phyloP scores from a whole-genome alignment of 2,329 filamentous ascomycete species.

The Nothophaeocryptopus gaeumannii region DNA sequence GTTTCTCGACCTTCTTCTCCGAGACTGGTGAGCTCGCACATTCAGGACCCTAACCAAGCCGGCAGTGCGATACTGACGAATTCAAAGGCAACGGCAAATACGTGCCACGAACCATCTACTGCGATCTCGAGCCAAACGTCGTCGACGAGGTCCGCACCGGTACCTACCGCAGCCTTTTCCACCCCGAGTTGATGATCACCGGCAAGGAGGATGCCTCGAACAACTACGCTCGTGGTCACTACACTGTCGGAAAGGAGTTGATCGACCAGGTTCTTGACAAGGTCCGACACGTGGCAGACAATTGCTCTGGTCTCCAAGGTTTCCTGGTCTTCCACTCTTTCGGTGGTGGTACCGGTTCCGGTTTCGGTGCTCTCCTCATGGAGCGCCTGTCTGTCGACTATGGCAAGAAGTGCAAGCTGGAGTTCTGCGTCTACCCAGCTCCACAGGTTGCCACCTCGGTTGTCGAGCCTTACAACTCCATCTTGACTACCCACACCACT shows the following conservation, averaged over 20 bases:
- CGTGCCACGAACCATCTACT: constrained; percentile 97
- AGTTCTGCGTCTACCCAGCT: constrained; percentile 98
- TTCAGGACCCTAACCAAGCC: neutral
- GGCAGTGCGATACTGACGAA: constrained; percentile 54
- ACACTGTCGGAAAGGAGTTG: constrained; percentile 99
- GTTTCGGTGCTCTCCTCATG: constrained; percentile 97
- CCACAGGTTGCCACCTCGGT: constrained; percentile 96
- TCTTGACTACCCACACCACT: constrained; percentile 97
- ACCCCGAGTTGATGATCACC: constrained; percentile 99
- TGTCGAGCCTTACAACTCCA: constrained; percentile 99
- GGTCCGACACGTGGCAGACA: constrained; percentile 94
- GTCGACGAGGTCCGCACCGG: constrained; percentile 99
- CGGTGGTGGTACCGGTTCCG: constrained; percentile 96
- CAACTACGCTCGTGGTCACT: constrained; percentile 99
- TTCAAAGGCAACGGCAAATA: constrained; percentile 90
- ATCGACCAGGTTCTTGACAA: constrained; percentile 98
- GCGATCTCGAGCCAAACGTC: constrained; percentile 99
- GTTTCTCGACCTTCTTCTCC: constrained; percentile 99
- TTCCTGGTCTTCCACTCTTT: constrained; percentile 99
- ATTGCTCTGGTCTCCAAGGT: constrained; percentile 95
- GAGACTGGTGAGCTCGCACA: constrained; percentile 75
- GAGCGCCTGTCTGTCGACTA: constrained; percentile 98
- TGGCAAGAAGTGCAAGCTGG: constrained; percentile 99
- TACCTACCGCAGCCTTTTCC: constrained; percentile 93
- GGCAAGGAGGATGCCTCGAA: constrained; percentile 99